These are phyloP conservation scores for Wickerhamomyces hampshirensis DNA, from an alignment of 805 yeast species.

Conservation along the genomic window DNA sequence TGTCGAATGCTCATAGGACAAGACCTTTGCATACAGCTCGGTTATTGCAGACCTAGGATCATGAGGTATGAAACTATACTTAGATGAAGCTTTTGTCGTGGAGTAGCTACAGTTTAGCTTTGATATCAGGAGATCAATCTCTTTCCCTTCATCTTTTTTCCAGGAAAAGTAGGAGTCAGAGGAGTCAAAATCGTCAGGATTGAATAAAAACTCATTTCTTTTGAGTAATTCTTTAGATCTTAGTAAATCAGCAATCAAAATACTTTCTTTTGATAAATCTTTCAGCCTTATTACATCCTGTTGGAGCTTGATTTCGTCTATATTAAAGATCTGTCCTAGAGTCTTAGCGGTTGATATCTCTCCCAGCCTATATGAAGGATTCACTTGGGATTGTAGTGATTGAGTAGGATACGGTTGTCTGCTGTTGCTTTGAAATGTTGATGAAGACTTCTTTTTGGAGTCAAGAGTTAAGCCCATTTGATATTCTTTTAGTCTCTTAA, in stretches of 20 bases:
- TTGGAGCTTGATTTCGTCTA: slow-evolving; percentile 47
- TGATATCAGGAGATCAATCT: slow-evolving; percentile 5
- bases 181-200: slow-evolving; percentile 32
- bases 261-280: slow-evolving; percentile 32
- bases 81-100: not conserved
- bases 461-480: slow-evolving; percentile 27
- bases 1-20: slow-evolving; percentile 32
- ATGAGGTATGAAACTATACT: slow-evolving; percentile 32
- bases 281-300: slow-evolving; percentile 44
- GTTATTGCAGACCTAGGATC: slow-evolving; percentile 37
- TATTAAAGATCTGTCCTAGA: slow-evolving; percentile 43
- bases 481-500: slow-evolving; percentile 39
- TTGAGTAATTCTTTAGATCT: slow-evolving; percentile 7
- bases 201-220: slow-evolving; percentile 27
- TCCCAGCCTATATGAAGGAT: slow-evolving; percentile 46
- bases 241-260: slow-evolving; percentile 28
- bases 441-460: not conserved
- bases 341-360: slow-evolving; percentile 53
- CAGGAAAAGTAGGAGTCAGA: slow-evolving; percentile 33
- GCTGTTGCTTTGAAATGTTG: slow-evolving; percentile 18
- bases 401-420: slow-evolving; percentile 17
- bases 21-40: slow-evolving; percentile 36
- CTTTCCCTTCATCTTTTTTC: slow-evolving; percentile 35
- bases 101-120: not conserved
- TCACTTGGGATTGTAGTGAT: slow-evolving; percentile 1